These are phyloP conservation scores for Fusarium mundagurra DNA, from an alignment of 2,329 filamentous ascomycete genomes.

Conservation along the genomic window DNA sequence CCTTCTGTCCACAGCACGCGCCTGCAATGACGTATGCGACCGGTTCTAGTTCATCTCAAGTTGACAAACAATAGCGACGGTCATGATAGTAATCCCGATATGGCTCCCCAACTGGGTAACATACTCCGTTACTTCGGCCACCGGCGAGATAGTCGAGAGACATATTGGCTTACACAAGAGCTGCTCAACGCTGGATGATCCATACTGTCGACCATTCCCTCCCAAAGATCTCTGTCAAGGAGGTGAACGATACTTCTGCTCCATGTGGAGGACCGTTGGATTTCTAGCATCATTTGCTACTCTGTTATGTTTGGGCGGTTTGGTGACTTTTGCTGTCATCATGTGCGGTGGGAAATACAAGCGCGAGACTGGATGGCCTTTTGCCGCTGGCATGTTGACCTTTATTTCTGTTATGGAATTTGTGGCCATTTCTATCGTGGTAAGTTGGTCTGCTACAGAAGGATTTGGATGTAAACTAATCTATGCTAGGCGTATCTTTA, in stretches of 20 bases:
- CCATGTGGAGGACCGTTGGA: constrained; percentile 87
- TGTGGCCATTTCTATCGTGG: constrained; percentile 83
- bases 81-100: constrained; percentile 76
- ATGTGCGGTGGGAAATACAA: constrained; percentile 81
- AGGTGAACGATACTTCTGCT: constrained; percentile 81
- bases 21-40: constrained; percentile 39
- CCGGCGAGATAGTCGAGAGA: constrained; percentile 60
- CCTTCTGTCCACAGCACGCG: constrained; percentile 11
- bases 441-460: constrained; percentile 57
- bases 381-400: constrained; percentile 73
- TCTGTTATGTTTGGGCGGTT: constrained; percentile 80
- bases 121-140: constrained; percentile 64
- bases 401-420: constrained; percentile 76
- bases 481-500: constrained; percentile 77
- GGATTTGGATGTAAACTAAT: constrained; percentile 1
- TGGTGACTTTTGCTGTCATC: constrained; percentile 83
- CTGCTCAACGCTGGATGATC: constrained; percentile 76
- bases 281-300: constrained; percentile 88
- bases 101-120: constrained; percentile 76
- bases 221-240: constrained; percentile 48
- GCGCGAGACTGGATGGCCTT: constrained; percentile 83
- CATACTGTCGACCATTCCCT: constrained; percentile 62
- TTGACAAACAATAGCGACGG: constrained; percentile 66
- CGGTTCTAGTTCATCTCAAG: constrained; percentile 1
- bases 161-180: constrained; percentile 82